These are phyloP conservation scores for Streptanthus diversifolius DNA, from an alignment of 345 rosid species.

Conservation along the genomic window DNA sequence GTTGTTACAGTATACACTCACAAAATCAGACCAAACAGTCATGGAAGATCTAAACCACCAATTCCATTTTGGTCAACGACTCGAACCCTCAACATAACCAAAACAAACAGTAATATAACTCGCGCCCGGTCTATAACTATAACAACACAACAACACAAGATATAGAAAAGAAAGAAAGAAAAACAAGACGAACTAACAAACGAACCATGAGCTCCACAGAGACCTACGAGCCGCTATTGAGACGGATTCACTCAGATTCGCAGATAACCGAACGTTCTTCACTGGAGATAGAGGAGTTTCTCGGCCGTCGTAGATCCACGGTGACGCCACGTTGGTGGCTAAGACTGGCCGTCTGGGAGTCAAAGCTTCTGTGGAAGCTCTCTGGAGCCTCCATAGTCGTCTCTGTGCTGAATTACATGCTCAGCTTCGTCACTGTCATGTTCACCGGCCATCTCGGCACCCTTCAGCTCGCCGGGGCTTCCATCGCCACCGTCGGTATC, in stretches of 20 bases:
- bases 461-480: slow-evolving; percentile 81
- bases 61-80: slow-evolving; percentile 14
- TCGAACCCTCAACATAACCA: slow-evolving; percentile 10
- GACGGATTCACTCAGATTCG: slow-evolving; percentile 53
- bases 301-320: slow-evolving; percentile 35
- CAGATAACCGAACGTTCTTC: slow-evolving; percentile 57
- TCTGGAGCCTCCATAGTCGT: slow-evolving; percentile 72
- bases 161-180: background rate
- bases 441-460: slow-evolving; percentile 78
- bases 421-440: slow-evolving; percentile 73
- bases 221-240: slow-evolving; percentile 48
- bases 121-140: background rate
- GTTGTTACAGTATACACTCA: slow-evolving; percentile 24
- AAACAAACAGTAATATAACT: slow-evolving; percentile 15
- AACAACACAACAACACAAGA: background rate
- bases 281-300: slow-evolving; percentile 57
- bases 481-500: slow-evolving; percentile 80
- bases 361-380: slow-evolving; percentile 68
- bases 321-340: slow-evolving; percentile 67
- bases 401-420: slow-evolving; percentile 74
- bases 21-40: slow-evolving; percentile 22
- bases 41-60: background rate
- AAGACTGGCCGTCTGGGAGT: slow-evolving; percentile 67
- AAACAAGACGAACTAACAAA: background rate
- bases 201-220: slow-evolving; percentile 23